Base-by-base conservation (phyloP, 129 eudicot species). In the Scalesia atractyloides region DNA sequence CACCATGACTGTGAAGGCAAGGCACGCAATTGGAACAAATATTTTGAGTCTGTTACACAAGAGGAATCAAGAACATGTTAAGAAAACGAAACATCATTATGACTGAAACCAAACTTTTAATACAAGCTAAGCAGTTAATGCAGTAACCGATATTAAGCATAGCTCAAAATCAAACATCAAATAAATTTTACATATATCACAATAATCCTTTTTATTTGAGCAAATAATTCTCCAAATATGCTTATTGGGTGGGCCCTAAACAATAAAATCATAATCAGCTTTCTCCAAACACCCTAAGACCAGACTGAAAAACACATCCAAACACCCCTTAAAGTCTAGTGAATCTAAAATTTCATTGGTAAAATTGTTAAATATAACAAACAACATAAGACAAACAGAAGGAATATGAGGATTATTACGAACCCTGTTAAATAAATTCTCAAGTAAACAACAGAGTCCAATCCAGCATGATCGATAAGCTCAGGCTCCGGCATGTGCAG, bases 371-470 rank as follows among this genome's bases (percentile, higher is more conserved):
- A 19, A 61, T 13, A 8, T 63, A 17, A 36, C 36, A 17, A 36
- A 63, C 3, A 68, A 68, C 46, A 30, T 8, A 50, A 68, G 70
- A 49, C 5, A 58, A 43, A 54, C 56, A 4, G 7, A 43, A 68
- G 33, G 51, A 68, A 59, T 72, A 24, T 9, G 60, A 33, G 51
- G 62, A 79, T 46, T 46, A 74, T 39, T 41, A 80, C 84, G 37
- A 86, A 91, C 97, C 97, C 97, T 14, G 74, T 78, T 78, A 85
- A 62, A 79, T 92, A 92, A 34, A 92, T 92, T 72, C 98, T 82
- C 89, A 92, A 82, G 69, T 92, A 92, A 69, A 87, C 91, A 51
- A 88, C 98, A 41, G 96, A 92, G 74, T 92, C 98, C 81, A 92
- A 78, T 70, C 98, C 98, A 12, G 95, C 98, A 71, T 89, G 98